A percentile compares a stretch with the other conserved stretches of the same genome.
Conservation (phyloP, 140 eudicot genomes). For the Flaveria floridana region DNA sequence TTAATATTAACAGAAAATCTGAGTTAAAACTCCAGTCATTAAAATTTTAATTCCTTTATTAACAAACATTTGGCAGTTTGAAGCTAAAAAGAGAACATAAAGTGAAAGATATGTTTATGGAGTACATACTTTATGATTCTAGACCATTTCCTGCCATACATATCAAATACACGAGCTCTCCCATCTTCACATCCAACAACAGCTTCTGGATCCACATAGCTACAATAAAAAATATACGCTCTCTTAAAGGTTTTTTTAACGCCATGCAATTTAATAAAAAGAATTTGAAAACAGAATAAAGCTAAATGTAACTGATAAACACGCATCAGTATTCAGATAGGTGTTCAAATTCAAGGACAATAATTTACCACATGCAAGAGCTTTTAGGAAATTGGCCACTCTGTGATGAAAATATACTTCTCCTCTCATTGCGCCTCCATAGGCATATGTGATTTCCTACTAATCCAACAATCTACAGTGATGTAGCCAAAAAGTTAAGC, state of each 20-base stretch:
- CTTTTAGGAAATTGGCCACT: constrained; percentile 69
- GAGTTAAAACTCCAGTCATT: neutral
- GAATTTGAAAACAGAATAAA: neutral
- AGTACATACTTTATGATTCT: constrained; percentile 68
- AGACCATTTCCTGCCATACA: constrained; percentile 85
- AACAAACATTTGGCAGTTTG: constrained; percentile 13
- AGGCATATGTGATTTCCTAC: constrained; percentile 66
- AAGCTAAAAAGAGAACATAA: neutral
- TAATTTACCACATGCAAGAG: constrained; percentile 73
- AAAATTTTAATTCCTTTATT: neutral
- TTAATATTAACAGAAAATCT: neutral
- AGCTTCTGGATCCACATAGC: constrained; percentile 92
- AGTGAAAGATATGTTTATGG: constrained; percentile 10
- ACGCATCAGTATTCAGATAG: neutral
- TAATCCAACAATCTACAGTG: constrained; percentile 75
- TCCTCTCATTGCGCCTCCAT: constrained; percentile 73
- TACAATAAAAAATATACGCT: constrained; percentile 36
- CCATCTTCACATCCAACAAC: constrained; percentile 88
- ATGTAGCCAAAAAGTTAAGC: constrained; percentile 17
- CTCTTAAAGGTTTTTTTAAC: neutral
- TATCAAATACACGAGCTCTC: constrained; percentile 82
- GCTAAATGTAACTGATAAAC: neutral
- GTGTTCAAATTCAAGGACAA: constrained; percentile 1
- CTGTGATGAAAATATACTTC: constrained; percentile 59
- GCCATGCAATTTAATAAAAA: neutral